Base-by-base conservation (phyloP, 73 alveolate genomes). In the Tetrahymena elliotti region DNA sequence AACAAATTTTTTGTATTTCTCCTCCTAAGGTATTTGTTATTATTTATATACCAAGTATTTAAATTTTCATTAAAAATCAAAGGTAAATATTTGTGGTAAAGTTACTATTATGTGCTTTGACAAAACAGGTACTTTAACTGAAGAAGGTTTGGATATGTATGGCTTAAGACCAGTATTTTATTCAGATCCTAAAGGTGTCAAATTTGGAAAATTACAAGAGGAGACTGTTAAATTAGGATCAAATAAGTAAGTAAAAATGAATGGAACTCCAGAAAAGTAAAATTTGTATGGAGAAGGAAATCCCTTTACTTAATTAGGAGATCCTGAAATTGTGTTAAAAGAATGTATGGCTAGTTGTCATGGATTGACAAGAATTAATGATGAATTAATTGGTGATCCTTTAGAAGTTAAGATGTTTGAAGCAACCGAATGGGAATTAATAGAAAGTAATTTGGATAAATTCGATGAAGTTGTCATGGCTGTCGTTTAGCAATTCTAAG, bases 51-150 rank as follows among this genome's bases (percentile, higher is more conserved):
- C 2, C 20, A 18, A 10, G 6, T 47, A 47, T 47, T 40, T 40
- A 4, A 4, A 47, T 1, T 47, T 18, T 47, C 2, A 6, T 18
- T n/a, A n/a, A n/a, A 10, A 12, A 47, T 12, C 96, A n/a, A 95
- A 98, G 95, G 98, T 98, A 41, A 94, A 94, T 84, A 94, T 94
- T 41, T 94, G 98, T 16, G 99, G 99, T 31, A 97, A 98, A 96
- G 96, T 98, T 52, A 96, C 97, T 39, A 96, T 96, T 52, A 97
- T 98, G 98, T 98, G 98, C 38, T 98, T 98, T 93, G 99, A 98
- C 93, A 98, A 98, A 96, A 98, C 99, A 16, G 99, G 99, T 27
- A 98, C 99, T 36, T 97, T 98, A 93, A 98, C 99, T 12, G 99
- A 97, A 94, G 99, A 98, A 94, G 98, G 98, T 84, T 97, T 98